Evolutionary conservation across 805 yeast species (phyloP), one percentile per base, ranked within the genome.

Genomic region (Candida anglica): DNA sequence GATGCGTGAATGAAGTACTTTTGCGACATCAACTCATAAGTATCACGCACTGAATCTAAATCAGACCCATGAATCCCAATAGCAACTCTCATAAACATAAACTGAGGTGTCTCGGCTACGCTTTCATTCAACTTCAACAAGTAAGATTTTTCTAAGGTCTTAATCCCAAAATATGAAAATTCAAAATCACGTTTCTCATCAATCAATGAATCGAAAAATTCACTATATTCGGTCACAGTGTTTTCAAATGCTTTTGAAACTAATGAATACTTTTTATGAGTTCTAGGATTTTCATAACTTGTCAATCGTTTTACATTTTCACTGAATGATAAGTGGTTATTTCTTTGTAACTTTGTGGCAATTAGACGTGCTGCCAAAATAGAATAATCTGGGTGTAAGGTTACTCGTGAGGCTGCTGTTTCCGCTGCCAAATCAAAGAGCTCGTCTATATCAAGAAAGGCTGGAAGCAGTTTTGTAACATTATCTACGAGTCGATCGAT

Each of bases 1-100:
- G 96, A 86, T 3, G 95, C 96, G 55, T 91, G 98, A 31, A 89
- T 86, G 65, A 91, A 87, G 56, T 79, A 85, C 58, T 83, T 84
- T 49, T 71, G 66, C 4, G 96, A 86, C 96, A 91, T 89, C 50
- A 83, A 63, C 44, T 84, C 74, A 60, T 89, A 91, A 9, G 97
- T 87, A 59, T 89, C 95, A 9, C 80, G 50, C 3, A 77, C 95
- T 13, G 68, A 65, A 26, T 71, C 73, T 15, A 86, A 60, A 53
- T 85, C 75, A 28, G 63, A 62, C 25, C 83, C 85, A 52, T 91
- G 97, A 36, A 91, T 86, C 26, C 97, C 97, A 14, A 91, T 63
- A 13, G 97, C 81, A 9, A 91, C 98, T 55, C 98, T 76, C 83
- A 91, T 77, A 42, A 87, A 74, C 69, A 91, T 58, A 53, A 74